A percentile compares a stretch with the other conserved stretches of the same genome.
Conservation (phyloP, 352 stramenopile species). For the Globisporangium paddicum region DNA sequence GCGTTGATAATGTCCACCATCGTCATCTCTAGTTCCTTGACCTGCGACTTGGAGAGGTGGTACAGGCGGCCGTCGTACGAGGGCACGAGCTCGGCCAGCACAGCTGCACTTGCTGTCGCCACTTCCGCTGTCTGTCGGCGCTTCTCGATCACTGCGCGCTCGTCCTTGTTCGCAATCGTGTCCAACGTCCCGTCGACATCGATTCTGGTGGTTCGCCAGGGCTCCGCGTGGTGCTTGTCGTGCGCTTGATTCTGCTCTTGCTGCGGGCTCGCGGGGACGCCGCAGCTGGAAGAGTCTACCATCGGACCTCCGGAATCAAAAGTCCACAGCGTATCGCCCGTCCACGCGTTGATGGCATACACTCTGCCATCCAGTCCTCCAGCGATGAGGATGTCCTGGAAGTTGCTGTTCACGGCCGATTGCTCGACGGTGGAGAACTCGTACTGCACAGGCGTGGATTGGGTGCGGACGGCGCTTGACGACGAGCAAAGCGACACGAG, state of each 20-base stretch:
- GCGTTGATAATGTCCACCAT: slow-evolving; percentile 74
- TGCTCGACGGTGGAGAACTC: slow-evolving; percentile 3
- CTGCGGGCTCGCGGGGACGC: slow-evolving; percentile 3
- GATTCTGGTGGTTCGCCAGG: slow-evolving; percentile 10
- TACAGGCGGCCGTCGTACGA: slow-evolving; percentile 76
- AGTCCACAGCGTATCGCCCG: slow-evolving; percentile 68
- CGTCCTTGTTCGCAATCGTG: slow-evolving; percentile 10
- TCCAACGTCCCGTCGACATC: slow-evolving; percentile 27
- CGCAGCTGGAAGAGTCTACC: slow-evolving; percentile 61
- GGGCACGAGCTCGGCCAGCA: slow-evolving; percentile 62
- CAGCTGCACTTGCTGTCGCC: slow-evolving; percentile 25
- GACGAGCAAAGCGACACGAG: neutral
- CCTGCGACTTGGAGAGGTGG: slow-evolving; percentile 51
- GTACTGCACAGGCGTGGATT: slow-evolving; percentile 3
- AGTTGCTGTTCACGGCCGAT: neutral
- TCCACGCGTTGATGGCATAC: slow-evolving; percentile 77
- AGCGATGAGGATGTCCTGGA: slow-evolving; percentile 57
- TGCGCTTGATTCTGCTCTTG: slow-evolving; percentile 6
- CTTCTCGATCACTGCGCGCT: slow-evolving; percentile 27
- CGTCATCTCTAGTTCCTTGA: slow-evolving; percentile 71
- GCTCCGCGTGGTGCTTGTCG: neutral
- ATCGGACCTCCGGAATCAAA: slow-evolving; percentile 83
- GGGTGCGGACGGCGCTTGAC: neutral
- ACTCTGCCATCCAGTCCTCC: slow-evolving; percentile 71
- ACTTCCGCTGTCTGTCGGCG: slow-evolving; percentile 15